Evolutionary conservation across 2,329 filamentous ascomycete genomes (phyloP).

Genomic region (Pseudocercospora ulei): DNA sequence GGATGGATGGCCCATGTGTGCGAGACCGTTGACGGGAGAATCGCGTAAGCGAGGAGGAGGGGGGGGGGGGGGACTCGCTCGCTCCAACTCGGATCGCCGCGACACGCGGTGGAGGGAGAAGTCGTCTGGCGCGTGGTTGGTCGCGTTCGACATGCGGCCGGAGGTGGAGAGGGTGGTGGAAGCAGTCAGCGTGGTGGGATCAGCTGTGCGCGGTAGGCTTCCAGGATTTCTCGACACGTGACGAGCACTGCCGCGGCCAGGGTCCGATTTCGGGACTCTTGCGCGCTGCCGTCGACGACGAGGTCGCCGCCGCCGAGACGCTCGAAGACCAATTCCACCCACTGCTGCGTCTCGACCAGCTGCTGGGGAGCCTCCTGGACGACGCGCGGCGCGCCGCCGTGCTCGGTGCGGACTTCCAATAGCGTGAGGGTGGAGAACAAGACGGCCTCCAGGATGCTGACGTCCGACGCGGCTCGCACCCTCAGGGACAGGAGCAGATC

Average conservation of each 20-base stretch:
- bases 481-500: constrained; percentile 66
- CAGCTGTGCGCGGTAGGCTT: constrained; percentile 66
- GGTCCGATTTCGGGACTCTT: constrained; percentile 72
- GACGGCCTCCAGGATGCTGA: constrained; percentile 59
- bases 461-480: constrained; percentile 39
- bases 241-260: constrained; percentile 68
- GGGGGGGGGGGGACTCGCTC: too few relatives aligned
- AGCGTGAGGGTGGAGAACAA: constrained; percentile 70
- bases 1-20: too few relatives aligned
- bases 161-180: too few relatives aligned
- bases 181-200: too few relatives aligned
- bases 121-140: too few relatives aligned
- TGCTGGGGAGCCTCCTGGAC: constrained; percentile 65
- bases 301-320: constrained; percentile 27
- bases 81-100: too few relatives aligned
- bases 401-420: constrained; percentile 62
- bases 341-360: constrained; percentile 76
- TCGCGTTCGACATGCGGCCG: too few relatives aligned
- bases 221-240: constrained; percentile 67
- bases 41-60: too few relatives aligned
- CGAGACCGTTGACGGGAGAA: too few relatives aligned
- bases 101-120: too few relatives aligned
- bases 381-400: constrained; percentile 54
- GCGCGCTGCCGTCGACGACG: constrained; percentile 52
- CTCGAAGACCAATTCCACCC: constrained; percentile 70